Percentiles rank a stretch among this genome's conserved stretches.
Evolutionary conservation across 129 eudicot genomes (phyloP).

Genomic region (Pulicaria dysenterica): DNA sequence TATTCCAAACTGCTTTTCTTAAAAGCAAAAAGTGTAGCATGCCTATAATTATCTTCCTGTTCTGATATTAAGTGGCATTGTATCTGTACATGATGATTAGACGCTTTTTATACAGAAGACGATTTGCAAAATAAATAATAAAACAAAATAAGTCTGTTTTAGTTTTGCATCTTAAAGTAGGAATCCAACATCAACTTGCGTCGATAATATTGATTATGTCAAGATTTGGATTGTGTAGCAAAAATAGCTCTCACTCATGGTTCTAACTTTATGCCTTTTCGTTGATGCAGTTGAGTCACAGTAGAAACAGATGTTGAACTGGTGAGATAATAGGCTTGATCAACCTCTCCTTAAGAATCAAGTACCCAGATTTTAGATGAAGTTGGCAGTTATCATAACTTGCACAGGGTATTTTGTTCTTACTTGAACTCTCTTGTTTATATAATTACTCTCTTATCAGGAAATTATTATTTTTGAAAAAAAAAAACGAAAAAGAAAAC

Average conservation of each 20-base stretch:
- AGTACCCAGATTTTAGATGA: background rate
- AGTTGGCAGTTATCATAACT: background rate
- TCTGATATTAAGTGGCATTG: too few relatives aligned
- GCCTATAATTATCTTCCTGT: too few relatives aligned
- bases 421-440: background rate
- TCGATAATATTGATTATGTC: too few relatives aligned
- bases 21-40: too few relatives aligned
- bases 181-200: too few relatives aligned
- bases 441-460: background rate
- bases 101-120: too few relatives aligned
- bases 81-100: too few relatives aligned
- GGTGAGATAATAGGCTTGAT: background rate
- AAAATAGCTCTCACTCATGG: background rate
- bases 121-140: too few relatives aligned
- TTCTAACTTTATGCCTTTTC: constrained; percentile 11
- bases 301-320: background rate
- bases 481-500: background rate
- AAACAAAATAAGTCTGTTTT: too few relatives aligned
- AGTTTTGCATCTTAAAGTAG: too few relatives aligned
- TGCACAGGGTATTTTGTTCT: background rate
- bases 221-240: background rate
- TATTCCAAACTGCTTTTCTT: too few relatives aligned
- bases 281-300: constrained; percentile 19
- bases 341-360: background rate
- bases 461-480: background rate